Evolutionary conservation across 306 rosid genomes (phyloP).

Genomic region (Cucurbita moschata): DNA sequence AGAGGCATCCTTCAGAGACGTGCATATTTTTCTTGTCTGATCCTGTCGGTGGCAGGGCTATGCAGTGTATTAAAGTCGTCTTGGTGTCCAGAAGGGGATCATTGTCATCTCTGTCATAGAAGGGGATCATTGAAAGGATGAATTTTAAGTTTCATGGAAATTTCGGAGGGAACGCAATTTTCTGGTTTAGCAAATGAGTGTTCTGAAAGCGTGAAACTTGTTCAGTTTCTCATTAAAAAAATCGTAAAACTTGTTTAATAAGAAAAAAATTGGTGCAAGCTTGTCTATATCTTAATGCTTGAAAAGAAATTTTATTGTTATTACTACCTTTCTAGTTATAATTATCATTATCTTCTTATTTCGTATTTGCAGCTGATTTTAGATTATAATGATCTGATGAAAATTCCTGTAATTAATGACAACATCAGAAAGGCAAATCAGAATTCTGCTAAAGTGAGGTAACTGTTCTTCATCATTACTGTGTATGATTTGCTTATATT

Average conservation of each 20-base stretch:
- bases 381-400: constrained; percentile 58
- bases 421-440: constrained; percentile 12
- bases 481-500: neutral
- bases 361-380: constrained; percentile 43
- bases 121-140: neutral
- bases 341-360: neutral
- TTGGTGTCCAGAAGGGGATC: neutral
- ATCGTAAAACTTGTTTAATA: neutral
- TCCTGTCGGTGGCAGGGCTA: neutral
- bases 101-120: neutral
- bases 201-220: neutral
- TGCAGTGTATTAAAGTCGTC: neutral
- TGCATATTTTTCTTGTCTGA: neutral
- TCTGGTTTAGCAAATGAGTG: neutral
- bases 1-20: neutral
- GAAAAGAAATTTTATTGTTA: neutral
- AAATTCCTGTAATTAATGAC: constrained; percentile 42
- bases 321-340: constrained; percentile 10
- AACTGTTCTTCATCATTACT: constrained; percentile 2
- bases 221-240: neutral
- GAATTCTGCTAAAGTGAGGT: constrained; percentile 35
- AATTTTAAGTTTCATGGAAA: neutral
- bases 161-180: neutral
- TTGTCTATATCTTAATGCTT: neutral
- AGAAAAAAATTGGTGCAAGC: neutral